These are phyloP conservation scores for Kodamaea hsintzibuensis DNA, from an alignment of 805 yeast species.

Conservation along the genomic window DNA sequence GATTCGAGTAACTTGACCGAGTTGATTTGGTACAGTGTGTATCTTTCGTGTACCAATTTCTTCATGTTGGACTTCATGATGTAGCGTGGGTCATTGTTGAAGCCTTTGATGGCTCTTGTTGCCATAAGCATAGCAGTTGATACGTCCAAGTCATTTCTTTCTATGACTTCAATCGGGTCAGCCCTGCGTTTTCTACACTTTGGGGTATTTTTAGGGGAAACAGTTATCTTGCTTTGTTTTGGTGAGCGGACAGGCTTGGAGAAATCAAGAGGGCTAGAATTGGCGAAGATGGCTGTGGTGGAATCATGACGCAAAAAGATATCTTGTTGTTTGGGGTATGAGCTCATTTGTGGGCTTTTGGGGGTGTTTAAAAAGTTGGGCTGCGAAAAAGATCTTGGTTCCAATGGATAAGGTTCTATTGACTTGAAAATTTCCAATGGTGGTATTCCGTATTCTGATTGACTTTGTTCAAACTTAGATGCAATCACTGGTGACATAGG, in stretches of 20 bases:
- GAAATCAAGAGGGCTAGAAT: neutral
- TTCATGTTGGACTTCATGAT: neutral
- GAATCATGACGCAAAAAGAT: neutral
- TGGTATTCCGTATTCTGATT: neutral
- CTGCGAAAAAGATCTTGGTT: neutral
- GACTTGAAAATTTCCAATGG: too few relatives aligned
- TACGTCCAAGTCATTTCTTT: constrained; percentile 8
- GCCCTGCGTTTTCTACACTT: neutral
- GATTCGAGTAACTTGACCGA: constrained; percentile 5
- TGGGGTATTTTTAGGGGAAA: neutral
- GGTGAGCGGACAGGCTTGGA: neutral
- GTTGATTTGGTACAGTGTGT: neutral
- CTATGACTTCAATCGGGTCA: constrained; percentile 2
- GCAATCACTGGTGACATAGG: neutral
- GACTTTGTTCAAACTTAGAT: too few relatives aligned
- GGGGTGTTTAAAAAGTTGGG: neutral
- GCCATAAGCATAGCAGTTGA: constrained; percentile 8
- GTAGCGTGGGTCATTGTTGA: neutral
- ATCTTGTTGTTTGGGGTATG: neutral
- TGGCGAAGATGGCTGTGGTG: neutral
- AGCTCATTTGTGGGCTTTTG: neutral
- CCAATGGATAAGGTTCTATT: neutral
- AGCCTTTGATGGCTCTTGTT: constrained; percentile 4
- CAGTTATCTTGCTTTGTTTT: neutral
- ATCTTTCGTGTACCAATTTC: neutral